phyloP scores from a whole-genome alignment of 495 filamentous ascomycete species.

The Aspergillus asperescens region DNA sequence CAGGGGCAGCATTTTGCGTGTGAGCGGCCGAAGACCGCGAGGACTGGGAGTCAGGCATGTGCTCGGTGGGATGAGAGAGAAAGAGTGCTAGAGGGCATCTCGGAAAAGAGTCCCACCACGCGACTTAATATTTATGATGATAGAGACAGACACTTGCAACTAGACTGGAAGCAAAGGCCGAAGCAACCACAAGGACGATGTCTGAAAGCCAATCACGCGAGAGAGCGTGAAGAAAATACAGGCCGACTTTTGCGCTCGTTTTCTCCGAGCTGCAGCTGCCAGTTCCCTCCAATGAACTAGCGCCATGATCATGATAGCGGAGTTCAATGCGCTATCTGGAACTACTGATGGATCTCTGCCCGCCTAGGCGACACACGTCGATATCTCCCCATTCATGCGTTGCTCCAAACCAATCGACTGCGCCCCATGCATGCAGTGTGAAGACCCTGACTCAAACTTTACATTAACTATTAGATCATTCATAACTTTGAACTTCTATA shows the following conservation, averaged over 20 bases:
- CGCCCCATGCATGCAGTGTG: too few relatives aligned
- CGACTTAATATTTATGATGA: background rate
- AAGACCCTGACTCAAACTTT: too few relatives aligned
- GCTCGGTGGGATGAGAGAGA: background rate
- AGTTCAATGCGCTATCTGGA: too few relatives aligned
- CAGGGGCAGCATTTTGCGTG: background rate
- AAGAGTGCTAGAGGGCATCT: background rate
- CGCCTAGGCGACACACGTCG: too few relatives aligned
- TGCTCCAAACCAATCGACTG: too few relatives aligned
- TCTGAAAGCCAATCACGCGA: too few relatives aligned
- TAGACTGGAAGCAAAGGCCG: background rate
- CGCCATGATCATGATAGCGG: too few relatives aligned
- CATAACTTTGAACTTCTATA: too few relatives aligned
- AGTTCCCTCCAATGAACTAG: background rate
- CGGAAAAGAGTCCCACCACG: background rate
- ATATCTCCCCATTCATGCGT: too few relatives aligned
- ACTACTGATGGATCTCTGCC: too few relatives aligned
- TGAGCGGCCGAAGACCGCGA: background rate
- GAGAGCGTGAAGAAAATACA: background rate
- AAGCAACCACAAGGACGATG: background rate
- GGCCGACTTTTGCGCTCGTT: background rate
- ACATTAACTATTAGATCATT: too few relatives aligned
- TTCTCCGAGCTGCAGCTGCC: background rate
- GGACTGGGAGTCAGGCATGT: background rate
- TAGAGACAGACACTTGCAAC: too few relatives aligned